Percentiles rank a stretch among this genome's conserved stretches.
phyloP scores from a whole-genome alignment of 2,329 filamentous ascomycete genomes.

The Phyllosticta citrichinensis region DNA sequence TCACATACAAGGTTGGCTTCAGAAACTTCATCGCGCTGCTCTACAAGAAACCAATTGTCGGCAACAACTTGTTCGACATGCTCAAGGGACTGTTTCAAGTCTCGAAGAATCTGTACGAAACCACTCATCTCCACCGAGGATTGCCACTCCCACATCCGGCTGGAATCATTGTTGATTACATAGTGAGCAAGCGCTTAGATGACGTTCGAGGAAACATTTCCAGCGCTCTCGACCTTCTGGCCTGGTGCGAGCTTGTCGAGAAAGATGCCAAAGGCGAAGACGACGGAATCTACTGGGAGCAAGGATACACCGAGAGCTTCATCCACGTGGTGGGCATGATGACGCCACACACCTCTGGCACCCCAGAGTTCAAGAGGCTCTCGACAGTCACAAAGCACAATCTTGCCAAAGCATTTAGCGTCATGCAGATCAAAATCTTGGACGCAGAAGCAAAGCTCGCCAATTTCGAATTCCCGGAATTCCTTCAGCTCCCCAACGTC shows the following conservation, averaged over 20 bases:
- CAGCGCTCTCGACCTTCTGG: constrained; percentile 50
- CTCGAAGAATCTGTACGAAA: constrained; percentile 45
- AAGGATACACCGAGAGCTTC: constrained; percentile 59
- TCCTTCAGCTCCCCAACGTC: constrained; percentile 39
- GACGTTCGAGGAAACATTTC: constrained; percentile 53
- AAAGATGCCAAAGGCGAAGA: background rate
- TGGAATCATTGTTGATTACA: constrained; percentile 51
- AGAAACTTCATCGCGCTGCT: constrained; percentile 60
- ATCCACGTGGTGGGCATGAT: constrained; percentile 56
- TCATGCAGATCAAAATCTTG: constrained; percentile 52
- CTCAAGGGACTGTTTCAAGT: constrained; percentile 52
- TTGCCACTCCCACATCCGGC: constrained; percentile 33
- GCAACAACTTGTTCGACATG: constrained; percentile 52
- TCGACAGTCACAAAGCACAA: constrained; percentile 54
- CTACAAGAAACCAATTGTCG: constrained; percentile 55
- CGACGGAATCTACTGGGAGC: constrained; percentile 48
- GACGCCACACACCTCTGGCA: constrained; percentile 32
- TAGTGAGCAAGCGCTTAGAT: constrained; percentile 50
- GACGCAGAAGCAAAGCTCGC: constrained; percentile 52
- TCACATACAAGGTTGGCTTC: constrained; percentile 54
- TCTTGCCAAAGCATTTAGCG: constrained; percentile 51
- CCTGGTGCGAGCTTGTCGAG: constrained; percentile 53
- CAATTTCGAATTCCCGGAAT: constrained; percentile 50
- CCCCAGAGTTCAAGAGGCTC: constrained; percentile 48
- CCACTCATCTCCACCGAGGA: background rate